Base-by-base conservation (phyloP, 2,329 filamentous ascomycete species). In the Aspergillus carbonarius region DNA sequence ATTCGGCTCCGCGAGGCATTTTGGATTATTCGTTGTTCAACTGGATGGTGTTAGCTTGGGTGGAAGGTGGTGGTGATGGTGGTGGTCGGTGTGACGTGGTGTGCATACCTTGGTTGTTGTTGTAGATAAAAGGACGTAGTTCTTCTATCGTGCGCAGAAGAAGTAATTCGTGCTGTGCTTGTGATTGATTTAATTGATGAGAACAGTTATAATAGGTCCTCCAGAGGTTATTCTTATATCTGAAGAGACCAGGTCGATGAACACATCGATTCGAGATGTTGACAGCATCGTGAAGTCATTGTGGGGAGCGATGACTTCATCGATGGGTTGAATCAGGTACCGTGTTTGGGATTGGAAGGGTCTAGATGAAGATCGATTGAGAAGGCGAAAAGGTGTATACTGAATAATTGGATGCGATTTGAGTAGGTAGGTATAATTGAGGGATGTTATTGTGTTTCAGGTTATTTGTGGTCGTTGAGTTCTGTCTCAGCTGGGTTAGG, bases 1-100 rank as follows among this genome's bases (percentile, higher is more conserved):
- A 77, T 23, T 76, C 70, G 48, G 73, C 73, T 64, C 75, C 74
- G 67, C 75, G 75, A 66, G 72, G 70, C 75, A 78, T 77, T 64
- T 37, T 74, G 68, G 58, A n/a, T n/a, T n/a, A n/a, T n/a, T 40
- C 8, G 37, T 6, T 40, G n/a, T 17, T n/a, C 18, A 1, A 3
- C 20, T 47, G 42, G 17, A 2, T 56, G 30, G 39, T 48, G 54
- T 52, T 10, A 57, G 30, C 10, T 12, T 40, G 23, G 49, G 18
- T 25, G 27, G 39, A 10, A 42, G 17, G 12, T 42, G 17, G n/a
- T 18, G 15, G n/a, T 17, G 32, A 17, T 60, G 32, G 17, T 44
- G 25, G 27, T n/a, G n/a, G n/a, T n/a, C n/a, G n/a, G n/a, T n/a
- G n/a, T n/a, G n/a, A n/a, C n/a, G n/a, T n/a, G 23, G 10, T 50